phyloP scores from a whole-genome alignment of 306 rosid species.

The Cucumis melo region DNA sequence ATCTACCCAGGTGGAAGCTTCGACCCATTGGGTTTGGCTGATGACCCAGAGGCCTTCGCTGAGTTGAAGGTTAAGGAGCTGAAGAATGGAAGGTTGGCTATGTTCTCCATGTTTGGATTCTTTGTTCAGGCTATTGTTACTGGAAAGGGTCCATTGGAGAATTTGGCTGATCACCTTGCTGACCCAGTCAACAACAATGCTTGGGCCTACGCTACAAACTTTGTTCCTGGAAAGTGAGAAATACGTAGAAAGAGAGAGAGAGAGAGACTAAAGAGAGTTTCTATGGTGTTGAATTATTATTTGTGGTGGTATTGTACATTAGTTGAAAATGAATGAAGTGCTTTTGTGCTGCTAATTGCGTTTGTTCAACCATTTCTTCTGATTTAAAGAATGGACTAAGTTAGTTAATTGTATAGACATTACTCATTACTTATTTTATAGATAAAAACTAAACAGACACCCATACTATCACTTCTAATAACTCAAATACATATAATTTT shows the following conservation, averaged over 20 bases:
- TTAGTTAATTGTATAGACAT: too few species aligned
- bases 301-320: background rate
- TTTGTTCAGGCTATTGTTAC: constrained; percentile 53
- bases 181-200: constrained; percentile 63
- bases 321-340: background rate
- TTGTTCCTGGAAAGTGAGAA: constrained; percentile 53
- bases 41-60: constrained; percentile 56
- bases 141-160: constrained; percentile 49
- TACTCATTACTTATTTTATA: background rate
- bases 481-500: too few species aligned
- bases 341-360: background rate
- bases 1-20: constrained; percentile 55
- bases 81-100: constrained; percentile 47
- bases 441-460: too few species aligned
- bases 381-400: background rate
- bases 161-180: constrained; percentile 49
- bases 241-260: background rate
- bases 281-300: background rate
- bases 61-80: constrained; percentile 50
- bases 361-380: background rate
- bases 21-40: constrained; percentile 52
- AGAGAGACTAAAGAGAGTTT: background rate
- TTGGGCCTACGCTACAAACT: constrained; percentile 58
- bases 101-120: constrained; percentile 58
- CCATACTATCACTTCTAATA: background rate